Conservation (phyloP, 768 basidiomycete species). For the Kwoniella botswanensis region DNA sequence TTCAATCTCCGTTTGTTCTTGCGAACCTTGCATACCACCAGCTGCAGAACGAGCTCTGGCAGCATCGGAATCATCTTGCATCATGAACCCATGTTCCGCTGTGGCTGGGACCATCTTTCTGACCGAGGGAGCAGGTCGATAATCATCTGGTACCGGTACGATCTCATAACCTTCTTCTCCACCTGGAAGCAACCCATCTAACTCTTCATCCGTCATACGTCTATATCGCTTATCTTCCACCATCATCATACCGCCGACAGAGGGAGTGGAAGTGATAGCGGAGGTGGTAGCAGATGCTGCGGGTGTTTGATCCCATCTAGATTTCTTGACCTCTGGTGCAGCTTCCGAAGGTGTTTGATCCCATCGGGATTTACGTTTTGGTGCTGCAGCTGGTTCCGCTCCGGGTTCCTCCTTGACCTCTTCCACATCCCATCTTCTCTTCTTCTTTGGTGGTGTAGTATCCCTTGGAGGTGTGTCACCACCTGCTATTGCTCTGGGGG, state of each 20-base stretch:
- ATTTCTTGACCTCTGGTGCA: slow-evolving; percentile 75
- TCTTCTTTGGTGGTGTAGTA: slow-evolving; percentile 60
- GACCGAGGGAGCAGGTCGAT: slow-evolving; percentile 73
- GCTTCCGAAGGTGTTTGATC: slow-evolving; percentile 84
- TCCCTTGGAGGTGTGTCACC: slow-evolving; percentile 40
- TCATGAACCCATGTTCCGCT: slow-evolving; percentile 86
- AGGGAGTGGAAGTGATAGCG: slow-evolving; percentile 21
- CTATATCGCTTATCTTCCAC: slow-evolving; percentile 90
- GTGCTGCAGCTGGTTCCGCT: slow-evolving; percentile 70
- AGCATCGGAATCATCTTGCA: slow-evolving; percentile 86
- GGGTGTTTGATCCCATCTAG: slow-evolving; percentile 97
- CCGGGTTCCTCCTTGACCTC: slow-evolving; percentile 70
- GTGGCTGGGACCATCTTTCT: slow-evolving; percentile 65
- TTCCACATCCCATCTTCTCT: slow-evolving; percentile 78
- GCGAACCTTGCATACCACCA: slow-evolving; percentile 75
- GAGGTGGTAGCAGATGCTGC: slow-evolving; percentile 64
- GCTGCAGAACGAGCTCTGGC: slow-evolving; percentile 85
- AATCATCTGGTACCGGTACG: slow-evolving; percentile 91
- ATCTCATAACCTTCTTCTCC: slow-evolving; percentile 77
- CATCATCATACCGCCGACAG: slow-evolving; percentile 52
- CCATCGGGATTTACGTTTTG: slow-evolving; percentile 93
- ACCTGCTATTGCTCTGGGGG: slow-evolving; percentile 61
- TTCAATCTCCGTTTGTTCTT: slow-evolving; percentile 96
- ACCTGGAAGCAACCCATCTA: slow-evolving; percentile 83
- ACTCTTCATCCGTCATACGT: slow-evolving; percentile 94